phyloP scores from a whole-genome alignment of 192 early-diverging fungal genomes.

The Rhizophagus prolifer region DNA sequence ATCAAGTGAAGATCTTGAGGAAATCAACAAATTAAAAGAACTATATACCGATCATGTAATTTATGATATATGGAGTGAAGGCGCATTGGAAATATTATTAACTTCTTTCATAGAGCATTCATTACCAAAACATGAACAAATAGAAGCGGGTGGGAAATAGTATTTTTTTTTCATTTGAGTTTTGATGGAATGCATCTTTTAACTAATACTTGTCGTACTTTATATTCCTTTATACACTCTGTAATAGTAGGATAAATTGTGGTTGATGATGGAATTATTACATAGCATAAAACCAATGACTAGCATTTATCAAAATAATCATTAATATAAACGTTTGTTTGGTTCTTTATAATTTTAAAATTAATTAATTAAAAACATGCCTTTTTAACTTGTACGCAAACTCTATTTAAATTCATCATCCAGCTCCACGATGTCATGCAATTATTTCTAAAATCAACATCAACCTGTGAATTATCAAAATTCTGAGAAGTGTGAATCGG shows the following conservation, averaged over 20 bases:
- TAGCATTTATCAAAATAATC: neutral
- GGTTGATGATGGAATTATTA: neutral
- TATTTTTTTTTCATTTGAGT: neutral
- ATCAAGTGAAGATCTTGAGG: neutral
- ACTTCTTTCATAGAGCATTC: neutral
- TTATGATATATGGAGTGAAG: neutral
- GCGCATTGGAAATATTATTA: neutral
- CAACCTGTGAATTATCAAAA: neutral
- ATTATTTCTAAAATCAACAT: neutral
- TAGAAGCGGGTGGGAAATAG: neutral
- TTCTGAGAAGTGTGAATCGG: neutral
- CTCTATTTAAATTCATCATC: slow-evolving; percentile 10
- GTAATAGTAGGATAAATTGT: neutral
- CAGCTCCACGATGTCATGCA: neutral
- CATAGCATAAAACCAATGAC: slow-evolving; percentile 9
- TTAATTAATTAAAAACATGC: neutral
- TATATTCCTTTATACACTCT: slow-evolving; percentile 4
- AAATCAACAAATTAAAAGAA: neutral
- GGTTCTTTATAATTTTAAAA: neutral
- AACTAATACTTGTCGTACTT: neutral
- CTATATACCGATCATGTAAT: neutral
- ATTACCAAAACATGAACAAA: neutral
- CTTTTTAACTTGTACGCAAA: slow-evolving; percentile 17
- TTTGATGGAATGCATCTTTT: slow-evolving; percentile 6
- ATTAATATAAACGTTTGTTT: neutral